These are phyloP conservation scores for Fusarium sp. DNA, from an alignment of 2,329 filamentous ascomycete genomes.

Conservation along the genomic window DNA sequence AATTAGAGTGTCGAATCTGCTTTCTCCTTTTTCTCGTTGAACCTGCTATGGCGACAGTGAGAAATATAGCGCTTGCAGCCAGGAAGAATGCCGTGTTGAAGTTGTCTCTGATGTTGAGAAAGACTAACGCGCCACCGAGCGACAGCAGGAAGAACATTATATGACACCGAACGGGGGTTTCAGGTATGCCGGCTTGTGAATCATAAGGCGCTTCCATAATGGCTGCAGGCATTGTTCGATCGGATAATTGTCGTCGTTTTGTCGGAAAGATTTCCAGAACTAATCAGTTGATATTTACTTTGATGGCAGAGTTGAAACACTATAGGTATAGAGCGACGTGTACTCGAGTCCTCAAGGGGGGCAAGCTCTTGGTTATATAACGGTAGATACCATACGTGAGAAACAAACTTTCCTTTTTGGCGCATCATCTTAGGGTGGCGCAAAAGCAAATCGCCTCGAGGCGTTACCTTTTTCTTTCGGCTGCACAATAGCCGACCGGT, in stretches of 20 bases:
- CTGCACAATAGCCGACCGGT: too few species aligned
- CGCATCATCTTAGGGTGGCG: not conserved
- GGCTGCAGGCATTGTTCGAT: not conserved
- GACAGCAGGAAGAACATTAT: not conserved
- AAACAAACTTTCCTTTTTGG: not conserved
- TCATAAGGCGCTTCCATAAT: not conserved
- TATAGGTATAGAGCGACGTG: too few species aligned
- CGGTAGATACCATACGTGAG: rapidly evolving
- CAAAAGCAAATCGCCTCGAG: not conserved
- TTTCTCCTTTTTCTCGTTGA: not conserved
- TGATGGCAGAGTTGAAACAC: too few species aligned
- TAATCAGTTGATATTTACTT: too few species aligned
- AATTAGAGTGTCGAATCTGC: too few species aligned
- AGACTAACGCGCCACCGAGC: not conserved
- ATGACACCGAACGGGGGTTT: too few species aligned
- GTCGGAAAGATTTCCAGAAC: too few species aligned
- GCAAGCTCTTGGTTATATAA: rapidly evolving
- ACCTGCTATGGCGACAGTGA: rapidly evolving
- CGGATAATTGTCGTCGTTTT: not conserved
- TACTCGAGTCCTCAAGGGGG: not conserved
- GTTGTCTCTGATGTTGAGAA: not conserved
- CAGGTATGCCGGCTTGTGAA: too few species aligned
- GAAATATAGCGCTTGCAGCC: not conserved
- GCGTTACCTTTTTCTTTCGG: too few species aligned
- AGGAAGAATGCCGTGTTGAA: not conserved